Conservation (phyloP, 257 asterid genomes). For the Solanum etuberosum region DNA sequence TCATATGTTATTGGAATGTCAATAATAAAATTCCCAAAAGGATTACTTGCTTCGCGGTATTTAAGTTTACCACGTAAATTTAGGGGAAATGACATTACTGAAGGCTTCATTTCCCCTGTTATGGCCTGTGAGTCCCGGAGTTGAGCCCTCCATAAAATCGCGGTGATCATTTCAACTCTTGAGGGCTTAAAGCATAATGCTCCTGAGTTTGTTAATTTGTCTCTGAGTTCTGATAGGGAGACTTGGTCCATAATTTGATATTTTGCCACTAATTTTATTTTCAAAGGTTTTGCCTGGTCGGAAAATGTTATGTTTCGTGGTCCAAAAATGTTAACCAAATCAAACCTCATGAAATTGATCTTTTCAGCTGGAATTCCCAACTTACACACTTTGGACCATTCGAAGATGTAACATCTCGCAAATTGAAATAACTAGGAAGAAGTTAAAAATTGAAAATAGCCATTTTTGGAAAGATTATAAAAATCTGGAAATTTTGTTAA, state of each 20-base stretch:
- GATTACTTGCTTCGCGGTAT: not conserved
- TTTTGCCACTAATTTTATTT: not conserved
- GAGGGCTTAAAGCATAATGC: not conserved
- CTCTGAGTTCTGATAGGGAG: not conserved
- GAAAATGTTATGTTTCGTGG: not conserved
- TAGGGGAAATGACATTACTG: not conserved
- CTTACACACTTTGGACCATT: not conserved
- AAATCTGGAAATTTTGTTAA: too few relatives aligned
- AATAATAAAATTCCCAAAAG: slow-evolving; percentile 5
- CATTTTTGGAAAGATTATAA: too few relatives aligned
- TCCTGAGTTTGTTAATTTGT: not conserved
- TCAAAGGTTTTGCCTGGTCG: too few relatives aligned
- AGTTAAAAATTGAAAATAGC: too few relatives aligned
- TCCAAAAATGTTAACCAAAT: not conserved
- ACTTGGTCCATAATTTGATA: not conserved
- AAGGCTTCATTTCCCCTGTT: not conserved
- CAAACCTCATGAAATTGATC: not conserved
- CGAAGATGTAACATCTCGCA: too few relatives aligned
- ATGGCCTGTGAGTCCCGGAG: not conserved
- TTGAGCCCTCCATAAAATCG: not conserved
- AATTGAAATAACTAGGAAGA: too few relatives aligned
- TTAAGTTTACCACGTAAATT: not conserved
- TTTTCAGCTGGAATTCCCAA: not conserved
- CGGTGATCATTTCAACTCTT: not conserved
- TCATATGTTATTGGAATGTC: not conserved